These are phyloP conservation scores for Neonectria punicea DNA, from an alignment of 2,329 filamentous ascomycete species.

Conservation along the genomic window DNA sequence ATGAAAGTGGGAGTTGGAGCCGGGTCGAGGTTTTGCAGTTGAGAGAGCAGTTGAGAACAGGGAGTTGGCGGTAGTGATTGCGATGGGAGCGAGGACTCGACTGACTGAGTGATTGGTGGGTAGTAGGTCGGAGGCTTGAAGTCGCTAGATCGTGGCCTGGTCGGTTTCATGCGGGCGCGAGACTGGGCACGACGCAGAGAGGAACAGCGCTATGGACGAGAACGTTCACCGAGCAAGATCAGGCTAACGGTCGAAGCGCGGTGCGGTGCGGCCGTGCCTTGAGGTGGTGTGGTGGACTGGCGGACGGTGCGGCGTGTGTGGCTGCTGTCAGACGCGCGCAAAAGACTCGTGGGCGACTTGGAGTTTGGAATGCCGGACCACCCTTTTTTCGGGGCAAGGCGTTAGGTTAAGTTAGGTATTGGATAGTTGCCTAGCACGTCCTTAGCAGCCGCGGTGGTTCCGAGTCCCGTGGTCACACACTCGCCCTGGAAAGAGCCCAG, in stretches of 20 bases:
- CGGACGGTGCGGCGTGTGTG: slow-evolving; percentile 12
- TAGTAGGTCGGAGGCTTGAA: slow-evolving; percentile 20
- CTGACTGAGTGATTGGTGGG: slow-evolving; percentile 19
- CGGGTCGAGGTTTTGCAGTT: slow-evolving; percentile 26
- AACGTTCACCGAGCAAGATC: slow-evolving; percentile 47
- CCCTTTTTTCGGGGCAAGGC: too few species aligned
- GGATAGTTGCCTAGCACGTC: slow-evolving; percentile 5
- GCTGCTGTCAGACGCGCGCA: slow-evolving; percentile 17
- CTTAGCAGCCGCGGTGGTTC: neutral
- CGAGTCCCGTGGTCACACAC: neutral
- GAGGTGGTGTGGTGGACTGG: slow-evolving; percentile 21
- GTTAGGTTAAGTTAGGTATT: too few species aligned
- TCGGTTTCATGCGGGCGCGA: slow-evolving; percentile 40
- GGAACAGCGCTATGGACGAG: slow-evolving; percentile 42
- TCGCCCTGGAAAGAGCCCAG: neutral
- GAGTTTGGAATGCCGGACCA: slow-evolving; percentile 24
- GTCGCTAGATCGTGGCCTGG: slow-evolving; percentile 43
- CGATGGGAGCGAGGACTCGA: slow-evolving; percentile 11
- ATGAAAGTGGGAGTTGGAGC: slow-evolving; percentile 24
- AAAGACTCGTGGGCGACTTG: neutral
- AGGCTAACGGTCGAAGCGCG: slow-evolving; percentile 32
- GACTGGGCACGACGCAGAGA: slow-evolving; percentile 36
- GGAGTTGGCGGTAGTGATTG: slow-evolving; percentile 7
- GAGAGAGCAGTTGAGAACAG: slow-evolving; percentile 9
- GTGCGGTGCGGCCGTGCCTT: slow-evolving; percentile 18